These are phyloP conservation scores for Kentomonas sorsogonicus DNA, from an alignment of 208 protist genomes.

Conservation along the genomic window DNA sequence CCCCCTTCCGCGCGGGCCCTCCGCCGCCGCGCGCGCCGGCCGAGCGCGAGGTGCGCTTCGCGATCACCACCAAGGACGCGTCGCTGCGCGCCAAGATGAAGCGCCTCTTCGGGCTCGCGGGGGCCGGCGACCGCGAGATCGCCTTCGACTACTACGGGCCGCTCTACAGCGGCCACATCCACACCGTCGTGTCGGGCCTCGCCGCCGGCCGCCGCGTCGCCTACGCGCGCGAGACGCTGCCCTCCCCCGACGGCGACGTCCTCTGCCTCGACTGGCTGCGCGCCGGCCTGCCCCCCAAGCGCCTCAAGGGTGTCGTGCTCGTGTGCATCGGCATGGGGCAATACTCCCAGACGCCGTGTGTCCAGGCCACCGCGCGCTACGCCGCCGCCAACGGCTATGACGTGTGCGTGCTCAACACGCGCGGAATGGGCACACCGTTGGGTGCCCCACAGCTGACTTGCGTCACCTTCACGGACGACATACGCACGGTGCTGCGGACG, in stretches of 20 bases:
- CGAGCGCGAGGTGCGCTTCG: background rate
- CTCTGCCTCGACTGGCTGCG: slow-evolving; percentile 56
- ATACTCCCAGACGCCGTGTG: slow-evolving; percentile 34
- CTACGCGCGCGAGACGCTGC: slow-evolving; percentile 38
- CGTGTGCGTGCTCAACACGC: slow-evolving; percentile 38
- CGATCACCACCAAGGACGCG: slow-evolving; percentile 6
- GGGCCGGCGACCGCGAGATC: slow-evolving; percentile 29
- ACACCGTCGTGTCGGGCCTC: slow-evolving; percentile 33
- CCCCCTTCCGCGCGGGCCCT: slow-evolving; percentile 17
- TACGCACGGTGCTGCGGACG: slow-evolving; percentile 22
- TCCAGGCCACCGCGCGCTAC: slow-evolving; percentile 26
- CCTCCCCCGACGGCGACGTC: slow-evolving; percentile 36
- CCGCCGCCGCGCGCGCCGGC: slow-evolving; percentile 22
- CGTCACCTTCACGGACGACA: slow-evolving; percentile 37
- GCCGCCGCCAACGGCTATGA: slow-evolving; percentile 27
- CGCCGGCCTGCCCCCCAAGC: background rate
- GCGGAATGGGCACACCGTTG: slow-evolving; percentile 52
- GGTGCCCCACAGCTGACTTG: slow-evolving; percentile 31
- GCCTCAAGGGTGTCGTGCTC: slow-evolving; percentile 29
- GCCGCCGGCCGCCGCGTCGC: slow-evolving; percentile 19
- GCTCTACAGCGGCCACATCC: slow-evolving; percentile 49
- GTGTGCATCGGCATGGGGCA: slow-evolving; percentile 41
- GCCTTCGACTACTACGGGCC: slow-evolving; percentile 36
- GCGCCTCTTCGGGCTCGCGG: slow-evolving; percentile 12
- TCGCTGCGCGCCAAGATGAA: slow-evolving; percentile 6